A percentile compares a stretch with the other conserved stretches of the same genome.
These are phyloP conservation scores for Boletus reticuloceps DNA, from an alignment of 768 basidiomycete genomes.

Conservation along the genomic window DNA sequence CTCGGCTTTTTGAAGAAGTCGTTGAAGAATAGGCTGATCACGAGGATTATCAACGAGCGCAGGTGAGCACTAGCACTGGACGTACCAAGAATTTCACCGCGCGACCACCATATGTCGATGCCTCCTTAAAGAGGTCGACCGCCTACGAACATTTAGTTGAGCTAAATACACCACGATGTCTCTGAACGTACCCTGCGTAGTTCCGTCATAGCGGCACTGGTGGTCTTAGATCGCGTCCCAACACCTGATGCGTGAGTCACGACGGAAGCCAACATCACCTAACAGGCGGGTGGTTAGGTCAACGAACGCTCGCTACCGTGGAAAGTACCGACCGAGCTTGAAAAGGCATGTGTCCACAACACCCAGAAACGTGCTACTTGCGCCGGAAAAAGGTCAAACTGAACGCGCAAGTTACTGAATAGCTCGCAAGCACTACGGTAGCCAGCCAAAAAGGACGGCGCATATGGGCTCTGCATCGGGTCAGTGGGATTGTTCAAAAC, in stretches of 20 bases:
- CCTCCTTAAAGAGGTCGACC: constrained; percentile 61
- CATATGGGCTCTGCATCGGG: constrained; percentile 67
- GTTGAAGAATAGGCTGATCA: constrained; percentile 60
- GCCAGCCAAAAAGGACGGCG: constrained; percentile 65
- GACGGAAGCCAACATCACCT: constrained; percentile 80
- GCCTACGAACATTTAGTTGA: constrained; percentile 32
- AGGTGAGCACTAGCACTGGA: constrained; percentile 2
- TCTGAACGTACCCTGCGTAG: constrained; percentile 37
- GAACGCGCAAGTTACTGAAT: constrained; percentile 44
- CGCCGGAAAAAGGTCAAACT: constrained; percentile 50
- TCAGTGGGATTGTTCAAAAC: constrained; percentile 60
- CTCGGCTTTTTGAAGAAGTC: constrained; percentile 61
- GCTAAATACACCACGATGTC: neutral
- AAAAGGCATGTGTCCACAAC: constrained; percentile 71
- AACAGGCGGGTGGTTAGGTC: constrained; percentile 1
- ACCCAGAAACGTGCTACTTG: constrained; percentile 69
- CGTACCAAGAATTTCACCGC: constrained; percentile 68
- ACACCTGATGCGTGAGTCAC: constrained; percentile 58
- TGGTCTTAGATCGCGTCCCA: constrained; percentile 57
- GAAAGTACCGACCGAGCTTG: constrained; percentile 48
- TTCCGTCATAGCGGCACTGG: constrained; percentile 66
- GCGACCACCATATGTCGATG: constrained; percentile 61
- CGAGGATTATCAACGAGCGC: constrained; percentile 1
- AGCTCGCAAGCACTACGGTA: constrained; percentile 66
- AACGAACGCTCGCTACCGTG: neutral